Conservation (phyloP, 2,329 filamentous ascomycete genomes). For the Ophiostoma perfectum region DNA sequence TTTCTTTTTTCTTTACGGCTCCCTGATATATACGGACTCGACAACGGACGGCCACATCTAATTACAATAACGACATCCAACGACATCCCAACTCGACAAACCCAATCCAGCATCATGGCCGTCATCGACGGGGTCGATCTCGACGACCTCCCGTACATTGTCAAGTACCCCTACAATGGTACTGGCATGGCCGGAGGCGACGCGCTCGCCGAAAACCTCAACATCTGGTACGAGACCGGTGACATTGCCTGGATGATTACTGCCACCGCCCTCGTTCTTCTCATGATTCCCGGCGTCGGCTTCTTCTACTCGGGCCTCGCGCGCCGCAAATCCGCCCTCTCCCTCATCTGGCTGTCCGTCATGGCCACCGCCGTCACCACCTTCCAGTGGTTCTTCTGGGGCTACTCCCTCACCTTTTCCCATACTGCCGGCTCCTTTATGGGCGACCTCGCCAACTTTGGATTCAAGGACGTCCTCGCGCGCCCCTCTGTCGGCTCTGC, state of each 20-base stretch:
- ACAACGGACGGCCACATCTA: background rate
- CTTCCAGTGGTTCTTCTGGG: constrained; percentile 97
- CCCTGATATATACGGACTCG: background rate
- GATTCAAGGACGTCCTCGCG: constrained; percentile 69
- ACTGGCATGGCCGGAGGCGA: constrained; percentile 46
- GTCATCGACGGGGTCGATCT: constrained; percentile 38
- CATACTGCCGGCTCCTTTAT: constrained; percentile 73
- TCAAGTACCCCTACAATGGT: constrained; percentile 57
- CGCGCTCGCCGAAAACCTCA: constrained; percentile 63
- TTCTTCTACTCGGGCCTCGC: constrained; percentile 94
- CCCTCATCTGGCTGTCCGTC: constrained; percentile 78
- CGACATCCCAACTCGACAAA: background rate
- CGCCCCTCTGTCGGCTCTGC: constrained; percentile 67
- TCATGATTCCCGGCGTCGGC: constrained; percentile 91
- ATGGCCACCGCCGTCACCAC: constrained; percentile 72
- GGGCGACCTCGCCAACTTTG: constrained; percentile 75
- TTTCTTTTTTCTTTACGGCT: background rate
- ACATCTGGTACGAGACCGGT: constrained; percentile 74
- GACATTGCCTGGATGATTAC: constrained; percentile 81
- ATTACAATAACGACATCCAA: background rate
- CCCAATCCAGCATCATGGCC: constrained; percentile 32
- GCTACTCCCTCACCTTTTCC: constrained; percentile 79
- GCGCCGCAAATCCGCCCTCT: constrained; percentile 80
- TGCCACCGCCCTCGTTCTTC: constrained; percentile 72
- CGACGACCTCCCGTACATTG: constrained; percentile 41